Evolutionary conservation across 345 rosid species (phyloP).

Genomic region (Euphorbia tirucalli): DNA sequence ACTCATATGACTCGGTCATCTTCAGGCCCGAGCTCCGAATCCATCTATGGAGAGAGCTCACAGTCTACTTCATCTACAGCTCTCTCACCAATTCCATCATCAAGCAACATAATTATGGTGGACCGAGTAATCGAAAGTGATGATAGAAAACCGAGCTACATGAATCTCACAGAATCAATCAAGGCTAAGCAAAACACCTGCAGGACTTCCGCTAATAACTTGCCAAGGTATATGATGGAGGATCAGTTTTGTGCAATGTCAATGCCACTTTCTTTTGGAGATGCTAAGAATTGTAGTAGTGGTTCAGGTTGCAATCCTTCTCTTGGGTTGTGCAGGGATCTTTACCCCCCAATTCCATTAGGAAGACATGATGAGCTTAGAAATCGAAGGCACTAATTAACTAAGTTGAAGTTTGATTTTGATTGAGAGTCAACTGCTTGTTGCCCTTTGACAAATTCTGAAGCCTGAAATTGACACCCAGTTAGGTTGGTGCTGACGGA

Average conservation of each 20-base stretch:
- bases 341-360: constrained; percentile 39
- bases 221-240: constrained; percentile 29
- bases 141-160: constrained; percentile 58
- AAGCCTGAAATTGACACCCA: not conserved
- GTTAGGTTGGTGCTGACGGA: not conserved
- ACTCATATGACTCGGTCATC: constrained; percentile 32
- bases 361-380: constrained; percentile 28
- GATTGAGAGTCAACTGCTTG: constrained; percentile 20
- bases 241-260: constrained; percentile 44
- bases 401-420: not conserved
- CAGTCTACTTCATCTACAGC: constrained; percentile 60
- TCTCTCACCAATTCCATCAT: constrained; percentile 43
- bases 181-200: constrained; percentile 68
- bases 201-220: constrained; percentile 33
- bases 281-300: too few relatives aligned
- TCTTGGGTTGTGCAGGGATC: too few relatives aligned
- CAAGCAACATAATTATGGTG: constrained; percentile 32
- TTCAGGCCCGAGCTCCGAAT: constrained; percentile 58
- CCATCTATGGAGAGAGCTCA: constrained; percentile 44
- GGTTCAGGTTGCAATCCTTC: too few relatives aligned
- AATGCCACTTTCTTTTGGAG: constrained; percentile 42
- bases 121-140: constrained; percentile 44
- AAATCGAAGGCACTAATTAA: constrained; percentile 2
- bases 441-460: constrained; percentile 18
- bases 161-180: constrained; percentile 68